Evolutionary conservation across 164 flowering plant genomes (phyloP), one percentile per base, ranked within the genome.

Genomic region (Buxus sempervirens): DNA sequence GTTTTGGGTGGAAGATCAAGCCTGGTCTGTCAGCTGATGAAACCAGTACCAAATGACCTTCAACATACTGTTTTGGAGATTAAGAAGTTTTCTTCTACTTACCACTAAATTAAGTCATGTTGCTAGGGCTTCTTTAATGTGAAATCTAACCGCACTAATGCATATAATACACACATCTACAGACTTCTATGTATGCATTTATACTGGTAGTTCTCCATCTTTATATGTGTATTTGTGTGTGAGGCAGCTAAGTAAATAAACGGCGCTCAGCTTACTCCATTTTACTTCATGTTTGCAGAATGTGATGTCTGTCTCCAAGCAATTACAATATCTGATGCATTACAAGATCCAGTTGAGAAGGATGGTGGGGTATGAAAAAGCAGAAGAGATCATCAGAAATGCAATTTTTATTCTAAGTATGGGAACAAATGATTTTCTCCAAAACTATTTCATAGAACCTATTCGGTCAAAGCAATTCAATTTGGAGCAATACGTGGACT

Each of bases 371-470:
- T 64, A 19, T 58, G 56, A 67, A 64, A 72, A 54, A 61, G 79
- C 81, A 21, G 76, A 78, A 2, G 66, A 81, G 27, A 82, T 76
- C 21, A 72, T 83, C 0, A 74, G 55, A 2, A 64, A 77, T 58
- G 85, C 85, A 2, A 1, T 87, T 0, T 69, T 76, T 56, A 28
- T 86, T 0, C 0, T 89, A 25, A 87, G 95, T 54, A 82, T 86
- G 80, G 95, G 95, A 25, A 77, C 91, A 1, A 87, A 87, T 70
- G 95, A 89, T 68, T 86, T 89, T 68, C 77, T 89, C 23, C 89
- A 82, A 42, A 86, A 89, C 67, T 89, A 87, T 76, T 89, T 55
- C 71, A 0, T 80, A n/a, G 81, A 80, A 23, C 86, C 84, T 4
- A 60, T 5, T 65, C 86, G 89, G 15, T 22, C 84, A 3, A 65